A percentile compares a stretch with the other conserved stretches of the same genome.
These are phyloP conservation scores for Voacanga thouarsii DNA, from an alignment of 257 asterid genomes.

Conservation along the genomic window DNA sequence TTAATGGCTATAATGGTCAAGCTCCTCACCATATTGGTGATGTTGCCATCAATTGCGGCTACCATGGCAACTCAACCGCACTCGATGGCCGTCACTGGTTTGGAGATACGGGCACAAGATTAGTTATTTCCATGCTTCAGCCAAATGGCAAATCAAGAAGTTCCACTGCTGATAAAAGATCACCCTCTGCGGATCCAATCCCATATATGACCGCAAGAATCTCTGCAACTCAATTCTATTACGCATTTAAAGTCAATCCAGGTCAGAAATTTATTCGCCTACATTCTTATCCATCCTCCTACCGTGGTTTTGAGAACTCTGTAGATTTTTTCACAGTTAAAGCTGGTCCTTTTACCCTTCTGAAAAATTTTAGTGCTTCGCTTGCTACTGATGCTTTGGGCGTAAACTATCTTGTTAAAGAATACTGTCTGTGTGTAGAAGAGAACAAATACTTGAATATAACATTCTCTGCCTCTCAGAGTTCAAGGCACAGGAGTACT, in stretches of 20 bases:
- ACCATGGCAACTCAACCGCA: too few relatives aligned
- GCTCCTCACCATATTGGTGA: too few relatives aligned
- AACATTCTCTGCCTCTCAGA: conserved; percentile 29
- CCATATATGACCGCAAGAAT: conserved; percentile 9
- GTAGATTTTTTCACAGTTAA: conserved; percentile 18
- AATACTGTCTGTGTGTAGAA: not conserved
- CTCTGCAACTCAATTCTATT: conserved; percentile 17
- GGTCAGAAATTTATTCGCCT: conserved; percentile 24
- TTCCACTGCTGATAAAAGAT: not conserved
- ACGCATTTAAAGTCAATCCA: conserved; percentile 13
- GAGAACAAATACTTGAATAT: conserved; percentile 12
- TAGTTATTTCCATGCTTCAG: too few relatives aligned
- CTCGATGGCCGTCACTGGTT: too few relatives aligned
- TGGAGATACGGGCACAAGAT: too few relatives aligned
- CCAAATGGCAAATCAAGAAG: not conserved
- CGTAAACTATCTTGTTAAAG: conserved; percentile 25
- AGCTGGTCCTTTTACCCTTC: conserved; percentile 20
- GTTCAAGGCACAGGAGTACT: not conserved
- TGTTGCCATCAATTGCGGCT: too few relatives aligned
- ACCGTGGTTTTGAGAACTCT: conserved; percentile 19
- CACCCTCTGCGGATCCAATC: conserved; percentile 9
- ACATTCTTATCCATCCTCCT: conserved; percentile 19
- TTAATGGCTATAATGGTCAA: too few relatives aligned
- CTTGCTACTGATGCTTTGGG: conserved; percentile 12
- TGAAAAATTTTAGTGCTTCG: conserved; percentile 13